phyloP scores from a whole-genome alignment of 1,284 basidiomycete species.

The Ceratobasidium sp. region DNA sequence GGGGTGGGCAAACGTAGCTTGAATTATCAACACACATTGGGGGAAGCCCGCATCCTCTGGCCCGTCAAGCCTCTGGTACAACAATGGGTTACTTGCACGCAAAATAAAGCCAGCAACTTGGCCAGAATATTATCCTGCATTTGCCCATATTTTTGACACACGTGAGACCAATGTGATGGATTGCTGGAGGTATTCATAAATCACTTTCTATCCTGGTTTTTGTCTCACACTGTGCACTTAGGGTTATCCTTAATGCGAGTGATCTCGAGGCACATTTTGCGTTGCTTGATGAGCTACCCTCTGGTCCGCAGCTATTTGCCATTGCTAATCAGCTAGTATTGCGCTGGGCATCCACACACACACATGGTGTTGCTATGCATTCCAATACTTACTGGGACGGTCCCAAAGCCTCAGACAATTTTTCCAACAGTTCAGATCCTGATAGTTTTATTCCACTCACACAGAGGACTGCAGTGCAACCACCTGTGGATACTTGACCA shows the following conservation, averaged over 20 bases:
- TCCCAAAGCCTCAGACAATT: not conserved
- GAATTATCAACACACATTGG: conserved; percentile 54
- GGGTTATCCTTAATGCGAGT: not conserved
- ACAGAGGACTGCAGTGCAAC: too few relatives aligned
- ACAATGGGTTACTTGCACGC: not conserved
- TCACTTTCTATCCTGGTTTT: too few relatives aligned
- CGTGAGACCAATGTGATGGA: conserved; percentile 5
- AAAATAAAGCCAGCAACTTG: not conserved
- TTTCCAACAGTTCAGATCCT: too few relatives aligned
- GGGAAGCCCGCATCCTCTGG: conserved; percentile 36
- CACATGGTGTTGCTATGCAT: not conserved
- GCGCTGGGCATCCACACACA: not conserved
- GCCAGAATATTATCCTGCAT: conserved; percentile 12
- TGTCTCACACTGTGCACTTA: too few relatives aligned
- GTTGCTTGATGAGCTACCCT: not conserved
- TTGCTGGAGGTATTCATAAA: conserved; percentile 31
- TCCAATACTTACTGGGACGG: conserved; percentile 6
- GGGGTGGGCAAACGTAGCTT: conserved; percentile 57
- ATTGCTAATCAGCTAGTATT: not conserved
- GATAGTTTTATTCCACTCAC: too few relatives aligned
- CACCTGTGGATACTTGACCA: too few relatives aligned
- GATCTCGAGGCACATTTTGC: not conserved
- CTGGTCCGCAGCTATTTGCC: not conserved
- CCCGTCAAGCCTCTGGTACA: conserved; percentile 3
- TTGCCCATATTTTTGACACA: not conserved